phyloP scores from a whole-genome alignment of 345 rosid genomes.

The Nasturtium officinale region DNA sequence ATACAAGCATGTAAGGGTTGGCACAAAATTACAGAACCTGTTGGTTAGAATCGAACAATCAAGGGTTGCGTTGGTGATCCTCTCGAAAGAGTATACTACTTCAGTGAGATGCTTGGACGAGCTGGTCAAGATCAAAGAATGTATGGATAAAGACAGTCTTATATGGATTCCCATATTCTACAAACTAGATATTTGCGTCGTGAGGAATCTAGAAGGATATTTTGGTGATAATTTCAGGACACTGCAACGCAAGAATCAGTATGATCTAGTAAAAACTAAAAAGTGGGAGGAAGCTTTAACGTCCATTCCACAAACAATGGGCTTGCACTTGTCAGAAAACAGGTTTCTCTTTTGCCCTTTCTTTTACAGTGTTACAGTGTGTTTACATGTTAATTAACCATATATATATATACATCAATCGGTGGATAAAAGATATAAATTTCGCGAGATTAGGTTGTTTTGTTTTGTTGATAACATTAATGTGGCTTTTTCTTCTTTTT shows the following conservation, averaged over 20 bases:
- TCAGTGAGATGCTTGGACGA: conserved; percentile 14
- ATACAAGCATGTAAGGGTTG: too few relatives aligned
- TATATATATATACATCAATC: too few relatives aligned
- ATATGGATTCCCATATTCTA: conserved; percentile 16
- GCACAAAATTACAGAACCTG: too few relatives aligned
- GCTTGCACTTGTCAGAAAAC: not conserved
- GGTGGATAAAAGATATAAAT: too few relatives aligned
- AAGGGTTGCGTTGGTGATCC: too few relatives aligned
- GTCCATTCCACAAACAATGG: not conserved
- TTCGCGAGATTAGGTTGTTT: too few relatives aligned
- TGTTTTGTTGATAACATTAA: too few relatives aligned
- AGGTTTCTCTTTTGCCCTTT: not conserved
- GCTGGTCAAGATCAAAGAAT: conserved; percentile 12
- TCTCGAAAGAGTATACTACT: too few relatives aligned
- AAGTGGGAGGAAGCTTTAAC: conserved; percentile 27
- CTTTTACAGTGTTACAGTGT: not conserved
- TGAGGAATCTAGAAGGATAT: not conserved
- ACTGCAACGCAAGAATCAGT: not conserved
- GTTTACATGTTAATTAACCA: too few relatives aligned
- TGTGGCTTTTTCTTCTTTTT: not conserved
- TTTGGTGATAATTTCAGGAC: not conserved
- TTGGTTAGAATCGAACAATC: too few relatives aligned
- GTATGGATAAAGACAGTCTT: not conserved
- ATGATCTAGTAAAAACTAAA: not conserved
- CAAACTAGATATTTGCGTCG: not conserved